A percentile compares a stretch with the other conserved stretches of the same genome.
phyloP scores from a whole-genome alignment of 2,329 filamentous ascomycete species.

The Ilyonectria mors-panacis region DNA sequence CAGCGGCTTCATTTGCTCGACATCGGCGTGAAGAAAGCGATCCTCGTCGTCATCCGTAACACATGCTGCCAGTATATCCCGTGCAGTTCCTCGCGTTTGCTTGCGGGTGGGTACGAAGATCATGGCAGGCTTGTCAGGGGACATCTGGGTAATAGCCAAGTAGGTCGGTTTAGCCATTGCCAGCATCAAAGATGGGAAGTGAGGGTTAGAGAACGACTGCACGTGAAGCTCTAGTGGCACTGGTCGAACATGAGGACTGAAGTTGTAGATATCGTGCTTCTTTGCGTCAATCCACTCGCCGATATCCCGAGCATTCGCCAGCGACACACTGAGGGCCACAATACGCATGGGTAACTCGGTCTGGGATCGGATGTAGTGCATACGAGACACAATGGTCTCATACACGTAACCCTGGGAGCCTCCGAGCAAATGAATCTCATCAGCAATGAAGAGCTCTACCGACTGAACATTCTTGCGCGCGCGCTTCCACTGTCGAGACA shows the following conservation, averaged over 20 bases:
- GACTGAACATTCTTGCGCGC: conserved; percentile 96
- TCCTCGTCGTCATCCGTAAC: conserved; percentile 93
- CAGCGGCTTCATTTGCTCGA: conserved; percentile 85
- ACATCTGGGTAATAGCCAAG: conserved; percentile 88
- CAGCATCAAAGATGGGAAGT: conserved; percentile 98
- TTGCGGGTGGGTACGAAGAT: conserved; percentile 95
- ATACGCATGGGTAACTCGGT: conserved; percentile 89
- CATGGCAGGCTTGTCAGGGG: conserved; percentile 89
- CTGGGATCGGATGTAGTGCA: conserved; percentile 95
- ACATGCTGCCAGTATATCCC: conserved; percentile 90
- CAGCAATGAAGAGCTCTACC: conserved; percentile 92
- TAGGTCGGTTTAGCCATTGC: conserved; percentile 98
- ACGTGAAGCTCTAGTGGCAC: conserved; percentile 94
- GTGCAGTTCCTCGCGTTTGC: conserved; percentile 88
- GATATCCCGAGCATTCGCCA: conserved; percentile 93
- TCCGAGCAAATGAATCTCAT: conserved; percentile 94
- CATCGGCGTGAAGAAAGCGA: conserved; percentile 88
- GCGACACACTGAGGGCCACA: conserved; percentile 89
- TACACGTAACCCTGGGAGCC: conserved; percentile 91
- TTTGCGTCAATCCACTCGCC: conserved; percentile 98
- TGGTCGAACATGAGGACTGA: conserved; percentile 91
- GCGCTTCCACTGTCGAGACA: conserved; percentile 96
- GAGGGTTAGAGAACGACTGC: conserved; percentile 94
- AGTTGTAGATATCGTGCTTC: conserved; percentile 99
- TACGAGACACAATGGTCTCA: conserved; percentile 96